Evolutionary conservation across 495 filamentous ascomycete species (phyloP).

Genomic region (Amorphotheca resinae): DNA sequence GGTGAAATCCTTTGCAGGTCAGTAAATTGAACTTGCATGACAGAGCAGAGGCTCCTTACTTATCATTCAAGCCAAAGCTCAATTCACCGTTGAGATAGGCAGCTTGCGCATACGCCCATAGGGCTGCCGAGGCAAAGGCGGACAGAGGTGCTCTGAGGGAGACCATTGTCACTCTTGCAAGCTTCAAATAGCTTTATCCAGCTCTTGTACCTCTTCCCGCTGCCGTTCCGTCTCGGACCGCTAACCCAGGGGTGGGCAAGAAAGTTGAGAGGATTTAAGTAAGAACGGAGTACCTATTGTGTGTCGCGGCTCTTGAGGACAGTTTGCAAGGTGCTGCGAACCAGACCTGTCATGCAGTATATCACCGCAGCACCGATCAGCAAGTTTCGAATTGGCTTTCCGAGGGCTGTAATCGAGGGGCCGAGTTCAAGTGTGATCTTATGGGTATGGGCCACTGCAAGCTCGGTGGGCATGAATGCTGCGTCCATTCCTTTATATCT

Average conservation of each 20-base stretch:
- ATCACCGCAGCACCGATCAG: constrained; percentile 12
- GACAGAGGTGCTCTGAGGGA: constrained; percentile 10
- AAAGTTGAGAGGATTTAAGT: neutral
- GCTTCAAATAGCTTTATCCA: constrained; percentile 11
- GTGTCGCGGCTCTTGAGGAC: constrained; percentile 18
- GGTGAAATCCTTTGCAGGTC: constrained; percentile 14
- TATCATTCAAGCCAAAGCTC: constrained; percentile 66
- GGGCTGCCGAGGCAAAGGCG: constrained; percentile 28
- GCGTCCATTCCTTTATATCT: constrained; percentile 14
- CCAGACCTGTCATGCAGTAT: constrained; percentile 13
- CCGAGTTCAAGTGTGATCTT: constrained; percentile 21
- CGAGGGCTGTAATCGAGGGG: constrained; percentile 13
- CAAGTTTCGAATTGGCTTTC: constrained; percentile 17
- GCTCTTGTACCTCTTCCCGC: neutral
- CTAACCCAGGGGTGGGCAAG: neutral
- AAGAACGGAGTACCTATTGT: constrained; percentile 2
- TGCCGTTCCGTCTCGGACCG: neutral
- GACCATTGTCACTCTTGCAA: constrained; percentile 2
- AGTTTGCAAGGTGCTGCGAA: constrained; percentile 18
- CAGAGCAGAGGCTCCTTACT: constrained; percentile 30
- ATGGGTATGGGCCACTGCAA: constrained; percentile 18
- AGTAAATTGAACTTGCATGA: constrained; percentile 1
- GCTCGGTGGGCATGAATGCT: constrained; percentile 18
- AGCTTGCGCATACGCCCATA: constrained; percentile 44
- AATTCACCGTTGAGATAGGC: constrained; percentile 47